These are phyloP conservation scores for Boechera stricta DNA, from an alignment of 345 rosid species.

Conservation along the genomic window DNA sequence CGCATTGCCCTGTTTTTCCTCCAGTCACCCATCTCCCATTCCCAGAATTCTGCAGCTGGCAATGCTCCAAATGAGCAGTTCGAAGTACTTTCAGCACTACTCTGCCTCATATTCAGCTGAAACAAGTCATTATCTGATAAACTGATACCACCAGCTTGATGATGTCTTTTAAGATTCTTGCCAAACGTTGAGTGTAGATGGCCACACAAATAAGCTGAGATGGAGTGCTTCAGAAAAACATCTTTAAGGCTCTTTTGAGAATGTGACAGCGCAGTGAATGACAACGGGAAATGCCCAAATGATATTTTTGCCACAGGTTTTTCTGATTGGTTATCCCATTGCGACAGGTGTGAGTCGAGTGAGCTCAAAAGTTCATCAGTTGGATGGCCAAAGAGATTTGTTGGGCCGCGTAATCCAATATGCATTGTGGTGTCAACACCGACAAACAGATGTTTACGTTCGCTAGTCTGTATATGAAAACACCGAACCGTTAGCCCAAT, in stretches of 20 bases:
- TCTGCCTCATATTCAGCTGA: conserved; percentile 74
- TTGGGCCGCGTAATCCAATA: conserved; percentile 90
- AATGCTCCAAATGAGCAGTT: conserved; percentile 72
- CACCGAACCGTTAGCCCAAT: conserved; percentile 28
- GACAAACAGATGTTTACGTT: conserved; percentile 74
- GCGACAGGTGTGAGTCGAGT: conserved; percentile 70
- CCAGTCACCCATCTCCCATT: conserved; percentile 99
- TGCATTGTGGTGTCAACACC: conserved; percentile 85
- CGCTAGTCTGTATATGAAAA: conserved; percentile 56
- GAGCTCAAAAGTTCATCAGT: conserved; percentile 70
- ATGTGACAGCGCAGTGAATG: conserved; percentile 69
- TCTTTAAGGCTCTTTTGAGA: conserved; percentile 73
- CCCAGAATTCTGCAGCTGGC: conserved; percentile 78
- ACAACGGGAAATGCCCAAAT: conserved; percentile 94
- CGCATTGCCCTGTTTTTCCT: conserved; percentile 82
- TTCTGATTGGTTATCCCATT: conserved; percentile 66
- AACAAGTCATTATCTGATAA: conserved; percentile 56
- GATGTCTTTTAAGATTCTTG: conserved; percentile 85
- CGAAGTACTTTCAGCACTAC: conserved; percentile 43
- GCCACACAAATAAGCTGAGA: conserved; percentile 85
- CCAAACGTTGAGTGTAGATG: conserved; percentile 92
- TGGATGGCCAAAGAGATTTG: conserved; percentile 95
- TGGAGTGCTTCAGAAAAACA: conserved; percentile 80
- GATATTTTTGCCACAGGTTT: conserved; percentile 76
- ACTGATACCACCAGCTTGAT: conserved; percentile 49